These are phyloP conservation scores for Podaxis mareebaensis DNA, from an alignment of 768 basidiomycete species.

Conservation along the genomic window DNA sequence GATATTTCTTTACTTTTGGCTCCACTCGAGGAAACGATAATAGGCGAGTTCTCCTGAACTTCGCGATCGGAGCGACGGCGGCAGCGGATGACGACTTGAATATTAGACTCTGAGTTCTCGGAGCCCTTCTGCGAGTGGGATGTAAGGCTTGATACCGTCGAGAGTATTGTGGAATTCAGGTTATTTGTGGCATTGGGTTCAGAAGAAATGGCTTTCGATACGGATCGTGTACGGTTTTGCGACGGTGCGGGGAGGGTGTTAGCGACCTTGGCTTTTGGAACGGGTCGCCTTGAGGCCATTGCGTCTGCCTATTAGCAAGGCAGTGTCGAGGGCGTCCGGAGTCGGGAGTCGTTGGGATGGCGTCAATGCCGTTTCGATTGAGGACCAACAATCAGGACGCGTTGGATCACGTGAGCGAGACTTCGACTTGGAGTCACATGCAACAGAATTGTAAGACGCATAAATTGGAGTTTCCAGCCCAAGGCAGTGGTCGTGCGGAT, in stretches of 20 bases:
- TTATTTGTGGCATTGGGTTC: slow-evolving; percentile 5
- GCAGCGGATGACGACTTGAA: slow-evolving; percentile 91
- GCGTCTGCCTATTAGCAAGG: slow-evolving; percentile 17
- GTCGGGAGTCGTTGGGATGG: background rate
- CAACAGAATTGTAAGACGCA: background rate
- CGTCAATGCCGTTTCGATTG: background rate
- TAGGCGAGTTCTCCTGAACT: slow-evolving; percentile 82
- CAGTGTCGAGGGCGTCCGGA: slow-evolving; percentile 5
- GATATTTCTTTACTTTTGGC: slow-evolving; percentile 75
- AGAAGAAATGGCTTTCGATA: background rate
- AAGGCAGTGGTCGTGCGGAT: background rate
- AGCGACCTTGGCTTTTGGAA: slow-evolving; percentile 42
- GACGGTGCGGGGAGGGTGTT: slow-evolving; percentile 35
- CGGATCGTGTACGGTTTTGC: slow-evolving; percentile 17
- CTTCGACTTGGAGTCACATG: background rate
- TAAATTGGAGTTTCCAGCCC: background rate
- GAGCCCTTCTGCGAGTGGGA: slow-evolving; percentile 23
- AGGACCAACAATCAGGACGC: slow-evolving; percentile 22
- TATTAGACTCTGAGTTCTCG: slow-evolving; percentile 75
- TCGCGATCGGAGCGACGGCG: slow-evolving; percentile 85
- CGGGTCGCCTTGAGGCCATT: slow-evolving; percentile 69
- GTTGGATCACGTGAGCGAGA: slow-evolving; percentile 34
- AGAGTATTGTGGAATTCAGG: slow-evolving; percentile 1
- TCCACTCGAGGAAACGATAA: slow-evolving; percentile 79
- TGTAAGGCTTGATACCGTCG: slow-evolving; percentile 1